Evolutionary conservation across 2,329 filamentous ascomycete species (phyloP), one percentile per base, ranked within the genome.

Genomic region (Tolypocladium endophyticum): DNA sequence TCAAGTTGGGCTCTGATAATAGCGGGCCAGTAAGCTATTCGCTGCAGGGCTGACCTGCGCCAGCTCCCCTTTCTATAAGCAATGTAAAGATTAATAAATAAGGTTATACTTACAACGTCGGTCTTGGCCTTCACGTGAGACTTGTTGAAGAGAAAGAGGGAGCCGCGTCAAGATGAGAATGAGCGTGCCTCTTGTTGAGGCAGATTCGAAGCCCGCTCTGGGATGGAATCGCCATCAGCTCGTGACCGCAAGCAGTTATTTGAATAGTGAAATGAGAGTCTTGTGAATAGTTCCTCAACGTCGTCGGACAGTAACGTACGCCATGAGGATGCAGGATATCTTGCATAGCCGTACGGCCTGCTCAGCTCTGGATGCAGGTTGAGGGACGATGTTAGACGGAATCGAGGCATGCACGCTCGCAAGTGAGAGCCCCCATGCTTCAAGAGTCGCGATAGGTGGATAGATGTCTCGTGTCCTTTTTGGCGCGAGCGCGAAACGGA

Each of bases 1-100:
- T 89, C 45, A 77, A 78, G 62, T 74, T 90, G 78, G 88, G 87
- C 18, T 74, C 72, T 60, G 80, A 79, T 65, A 82, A 79, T 65
- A 82, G 78, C 67, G 81, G 80, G 28, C 78, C 86, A 64, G 83
- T 89, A 39, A 87, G 86, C 23, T 91, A 79, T 68, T 87, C 84
- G 28, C 76, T 85, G 61, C 71, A 79, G 62, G 85, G 81, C 23
- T 85, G 69, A 75, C 9, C 11, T 9, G 35, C n/a, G n/a, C 35
- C 11, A 36, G 11, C 2, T 36, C 9, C 35, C 35, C 35, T 36
- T 12, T 36, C 12, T 12, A 36, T 36, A 36, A 36, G 35, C 14
- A 36, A 36, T 36, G 14, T 36, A 36, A 14, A 36, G 12, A 3
- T 36, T 36, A 36, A 36, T 36, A 36, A 36, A 36, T 36, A 36